A percentile compares a stretch with the other conserved stretches of the same genome.
Conservation (phyloP, 2,329 filamentous ascomycete species). For the Aspergillus sp. region DNA sequence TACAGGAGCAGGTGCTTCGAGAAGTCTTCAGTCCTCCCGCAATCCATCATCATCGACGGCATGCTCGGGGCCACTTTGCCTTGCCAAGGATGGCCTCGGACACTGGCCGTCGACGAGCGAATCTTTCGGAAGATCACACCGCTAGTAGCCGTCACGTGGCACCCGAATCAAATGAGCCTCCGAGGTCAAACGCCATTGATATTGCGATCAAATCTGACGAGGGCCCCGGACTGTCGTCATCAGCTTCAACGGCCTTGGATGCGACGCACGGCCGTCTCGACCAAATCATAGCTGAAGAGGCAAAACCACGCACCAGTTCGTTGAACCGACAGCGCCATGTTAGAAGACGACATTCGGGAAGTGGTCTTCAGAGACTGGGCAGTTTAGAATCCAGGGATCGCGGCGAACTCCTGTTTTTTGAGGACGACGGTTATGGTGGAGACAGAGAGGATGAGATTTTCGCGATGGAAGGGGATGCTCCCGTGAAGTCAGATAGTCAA, state of each 20-base stretch:
- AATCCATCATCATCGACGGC: constrained; percentile 70
- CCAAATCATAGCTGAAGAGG: constrained; percentile 26
- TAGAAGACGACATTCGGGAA: constrained; percentile 73
- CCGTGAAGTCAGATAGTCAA: constrained; percentile 5
- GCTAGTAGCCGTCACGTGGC: constrained; percentile 14
- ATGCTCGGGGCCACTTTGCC: constrained; percentile 54
- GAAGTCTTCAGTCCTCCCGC: constrained; percentile 83
- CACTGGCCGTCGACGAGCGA: constrained; percentile 22
- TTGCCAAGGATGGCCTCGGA: constrained; percentile 45
- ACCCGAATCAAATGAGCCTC: constrained; percentile 11
- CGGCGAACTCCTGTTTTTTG: constrained; percentile 81
- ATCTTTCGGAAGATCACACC: constrained; percentile 28
- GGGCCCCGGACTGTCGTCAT: constrained; percentile 27
- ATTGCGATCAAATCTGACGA: constrained; percentile 19
- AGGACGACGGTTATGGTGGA: constrained; percentile 76
- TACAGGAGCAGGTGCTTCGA: constrained; percentile 85
- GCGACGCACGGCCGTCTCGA: constrained; percentile 26
- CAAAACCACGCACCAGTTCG: constrained; percentile 39
- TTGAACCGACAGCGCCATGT: constrained; percentile 24
- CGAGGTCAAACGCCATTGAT: constrained; percentile 20
- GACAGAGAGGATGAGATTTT: constrained; percentile 68
- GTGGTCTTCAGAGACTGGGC: constrained; percentile 66
- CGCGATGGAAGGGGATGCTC: constrained; percentile 53
- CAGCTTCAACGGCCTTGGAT: constrained; percentile 32
- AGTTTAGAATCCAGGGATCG: constrained; percentile 61